Evolutionary conservation across 257 asterid species (phyloP).

Genomic region (Henckelia pumila): DNA sequence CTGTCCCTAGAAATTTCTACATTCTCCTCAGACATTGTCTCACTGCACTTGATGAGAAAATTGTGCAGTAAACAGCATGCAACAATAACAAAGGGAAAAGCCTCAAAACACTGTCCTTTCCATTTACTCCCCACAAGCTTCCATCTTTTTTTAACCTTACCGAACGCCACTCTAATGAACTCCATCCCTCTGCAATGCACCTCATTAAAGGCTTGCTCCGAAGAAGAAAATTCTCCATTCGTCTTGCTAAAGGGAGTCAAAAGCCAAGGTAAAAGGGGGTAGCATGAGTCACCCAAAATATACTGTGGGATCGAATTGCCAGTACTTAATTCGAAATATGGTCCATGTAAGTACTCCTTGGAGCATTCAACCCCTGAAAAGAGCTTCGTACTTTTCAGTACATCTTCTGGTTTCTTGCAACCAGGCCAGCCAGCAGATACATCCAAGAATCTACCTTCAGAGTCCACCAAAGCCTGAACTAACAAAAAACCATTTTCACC

Average conservation of each 20-base stretch:
- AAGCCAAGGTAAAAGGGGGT: constrained; percentile 79
- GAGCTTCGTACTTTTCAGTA: constrained; percentile 61
- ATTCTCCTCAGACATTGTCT: constrained; percentile 46
- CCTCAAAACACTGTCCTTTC: constrained; percentile 66
- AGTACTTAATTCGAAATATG: constrained; percentile 48
- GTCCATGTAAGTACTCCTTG: constrained; percentile 64
- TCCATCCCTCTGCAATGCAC: constrained; percentile 61
- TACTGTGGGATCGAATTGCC: constrained; percentile 68
- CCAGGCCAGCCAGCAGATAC: constrained; percentile 96
- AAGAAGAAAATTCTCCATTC: constrained; percentile 31
- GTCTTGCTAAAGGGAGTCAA: constrained; percentile 55
- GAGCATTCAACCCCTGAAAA: constrained; percentile 58
- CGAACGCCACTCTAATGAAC: constrained; percentile 61
- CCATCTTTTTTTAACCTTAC: constrained; percentile 63
- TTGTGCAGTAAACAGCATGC: constrained; percentile 87
- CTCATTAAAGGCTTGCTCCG: constrained; percentile 51
- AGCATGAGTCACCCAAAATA: constrained; percentile 72
- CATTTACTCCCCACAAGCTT: constrained; percentile 70
- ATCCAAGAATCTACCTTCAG: constrained; percentile 91
- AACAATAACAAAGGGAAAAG: constrained; percentile 73
- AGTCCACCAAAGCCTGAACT: constrained; percentile 90
- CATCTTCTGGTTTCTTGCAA: constrained; percentile 38
- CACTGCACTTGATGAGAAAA: constrained; percentile 91
- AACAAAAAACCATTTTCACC: constrained; percentile 44
- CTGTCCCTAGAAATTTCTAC: constrained; percentile 31